A percentile compares a stretch with the other conserved stretches of the same genome.
Conservation (phyloP, 345 rosid species). For the Melaleuca quinquenervia region DNA sequence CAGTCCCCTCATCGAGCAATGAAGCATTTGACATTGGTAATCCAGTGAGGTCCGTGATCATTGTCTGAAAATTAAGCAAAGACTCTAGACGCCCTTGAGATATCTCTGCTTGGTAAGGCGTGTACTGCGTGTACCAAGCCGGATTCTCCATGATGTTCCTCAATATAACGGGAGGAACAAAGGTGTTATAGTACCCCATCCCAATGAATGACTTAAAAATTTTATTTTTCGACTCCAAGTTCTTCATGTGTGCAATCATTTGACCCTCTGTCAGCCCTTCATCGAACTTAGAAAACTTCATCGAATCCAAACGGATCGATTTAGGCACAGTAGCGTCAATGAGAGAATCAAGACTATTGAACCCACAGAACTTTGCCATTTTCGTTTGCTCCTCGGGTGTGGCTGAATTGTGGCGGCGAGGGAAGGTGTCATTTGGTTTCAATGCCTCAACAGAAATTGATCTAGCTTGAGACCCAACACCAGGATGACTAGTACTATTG, state of each 20-base stretch:
- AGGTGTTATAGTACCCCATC: constrained; percentile 91
- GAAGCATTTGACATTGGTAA: constrained; percentile 96
- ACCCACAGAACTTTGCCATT: constrained; percentile 69
- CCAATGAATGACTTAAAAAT: constrained; percentile 79
- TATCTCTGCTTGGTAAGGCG: constrained; percentile 97
- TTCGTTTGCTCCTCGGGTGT: constrained; percentile 74
- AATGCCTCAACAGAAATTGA: constrained; percentile 67
- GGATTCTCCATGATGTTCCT: constrained; percentile 97
- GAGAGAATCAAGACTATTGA: constrained; percentile 51
- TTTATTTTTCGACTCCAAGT: constrained; percentile 74
- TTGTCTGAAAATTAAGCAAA: constrained; percentile 75
- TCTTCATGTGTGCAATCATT: constrained; percentile 72
- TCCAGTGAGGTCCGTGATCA: constrained; percentile 84
- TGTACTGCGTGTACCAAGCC: constrained; percentile 97
- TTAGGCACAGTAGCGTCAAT: constrained; percentile 89
- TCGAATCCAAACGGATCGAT: constrained; percentile 72
- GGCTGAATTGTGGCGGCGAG: constrained; percentile 92
- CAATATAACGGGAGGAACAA: constrained; percentile 85
- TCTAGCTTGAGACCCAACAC: constrained; percentile 6
- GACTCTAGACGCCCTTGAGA: constrained; percentile 92
- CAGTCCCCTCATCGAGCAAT: constrained; percentile 90
- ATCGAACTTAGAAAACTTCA: constrained; percentile 82
- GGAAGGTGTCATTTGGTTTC: constrained; percentile 65
- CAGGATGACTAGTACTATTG: not conserved
- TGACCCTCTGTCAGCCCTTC: constrained; percentile 82